A percentile compares a stretch with the other conserved stretches of the same genome.
phyloP scores from a whole-genome alignment of 306 rosid genomes.

The Medicago truncatula region DNA sequence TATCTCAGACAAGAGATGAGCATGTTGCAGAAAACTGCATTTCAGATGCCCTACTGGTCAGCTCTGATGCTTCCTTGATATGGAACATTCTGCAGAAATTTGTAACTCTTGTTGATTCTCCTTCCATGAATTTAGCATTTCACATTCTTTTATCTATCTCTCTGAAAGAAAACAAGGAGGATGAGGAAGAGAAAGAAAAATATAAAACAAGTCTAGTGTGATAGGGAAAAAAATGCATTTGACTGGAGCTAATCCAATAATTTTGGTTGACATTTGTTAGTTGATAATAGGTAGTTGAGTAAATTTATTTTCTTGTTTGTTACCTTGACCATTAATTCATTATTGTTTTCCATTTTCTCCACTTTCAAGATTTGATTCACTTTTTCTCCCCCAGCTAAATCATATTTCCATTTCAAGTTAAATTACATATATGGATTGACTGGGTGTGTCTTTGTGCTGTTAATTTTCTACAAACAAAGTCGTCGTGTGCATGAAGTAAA shows the following conservation, averaged over 20 bases:
- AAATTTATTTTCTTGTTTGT: slow-evolving; percentile 15
- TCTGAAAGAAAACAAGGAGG: slow-evolving; percentile 17
- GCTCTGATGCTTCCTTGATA: slow-evolving; percentile 41
- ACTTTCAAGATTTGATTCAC: slow-evolving; percentile 1
- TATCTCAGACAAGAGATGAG: slow-evolving; percentile 40
- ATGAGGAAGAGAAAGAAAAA: slow-evolving; percentile 20
- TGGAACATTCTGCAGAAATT: slow-evolving; percentile 34
- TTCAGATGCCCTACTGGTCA: slow-evolving; percentile 40
- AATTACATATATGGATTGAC: slow-evolving; percentile 8
- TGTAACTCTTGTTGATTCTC: slow-evolving; percentile 33
- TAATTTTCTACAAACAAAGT: neutral
- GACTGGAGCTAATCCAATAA: slow-evolving; percentile 35
- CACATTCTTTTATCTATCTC: slow-evolving; percentile 31
- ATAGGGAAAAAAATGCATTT: slow-evolving; percentile 27
- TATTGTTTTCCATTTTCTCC: slow-evolving; percentile 26
- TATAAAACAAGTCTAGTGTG: slow-evolving; percentile 23
- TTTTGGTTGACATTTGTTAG: slow-evolving; percentile 39
- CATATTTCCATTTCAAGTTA: slow-evolving; percentile 21
- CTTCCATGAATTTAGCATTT: slow-evolving; percentile 42
- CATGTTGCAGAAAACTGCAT: slow-evolving; percentile 42
- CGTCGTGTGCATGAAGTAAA: neutral
- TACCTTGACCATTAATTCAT: slow-evolving; percentile 31
- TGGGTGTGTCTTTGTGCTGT: slow-evolving; percentile 15
- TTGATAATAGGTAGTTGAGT: slow-evolving; percentile 31
- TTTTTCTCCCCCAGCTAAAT: neutral